A percentile compares a stretch with the other conserved stretches of the same genome.
phyloP scores from a whole-genome alignment of 257 asterid species.

The Petunia secreta region DNA sequence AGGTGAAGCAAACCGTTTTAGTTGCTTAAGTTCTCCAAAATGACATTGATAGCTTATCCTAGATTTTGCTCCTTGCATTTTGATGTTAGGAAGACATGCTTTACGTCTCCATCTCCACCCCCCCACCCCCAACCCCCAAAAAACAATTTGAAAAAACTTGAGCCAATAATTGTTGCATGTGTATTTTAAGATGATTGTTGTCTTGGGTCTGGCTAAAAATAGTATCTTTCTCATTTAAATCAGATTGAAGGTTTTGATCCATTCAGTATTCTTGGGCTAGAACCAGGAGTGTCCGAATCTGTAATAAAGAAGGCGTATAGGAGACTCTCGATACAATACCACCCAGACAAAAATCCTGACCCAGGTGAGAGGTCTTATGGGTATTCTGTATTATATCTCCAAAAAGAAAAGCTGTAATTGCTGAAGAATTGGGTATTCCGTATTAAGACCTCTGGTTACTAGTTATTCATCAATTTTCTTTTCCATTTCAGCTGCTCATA shows the following conservation, averaged over 20 bases:
- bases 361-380: conserved; percentile 58
- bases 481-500: conserved; percentile 73
- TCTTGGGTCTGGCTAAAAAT: not conserved
- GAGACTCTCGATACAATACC: conserved; percentile 87
- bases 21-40: conserved; percentile 19
- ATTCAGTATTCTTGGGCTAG: conserved; percentile 86
- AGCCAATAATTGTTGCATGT: conserved; percentile 10
- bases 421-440: not conserved
- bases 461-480: conserved; percentile 29
- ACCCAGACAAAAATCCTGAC: conserved; percentile 97
- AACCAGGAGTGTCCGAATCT: conserved; percentile 84
- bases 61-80: conserved; percentile 12
- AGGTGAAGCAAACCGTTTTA: conserved; percentile 48
- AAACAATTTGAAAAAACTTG: not conserved
- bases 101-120: not conserved
- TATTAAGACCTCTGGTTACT: not conserved
- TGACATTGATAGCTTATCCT: conserved; percentile 9
- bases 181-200: not conserved
- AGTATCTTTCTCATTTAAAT: conserved; percentile 25
- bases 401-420: not conserved
- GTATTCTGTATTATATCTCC: conserved; percentile 19
- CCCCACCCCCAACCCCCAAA: not conserved
- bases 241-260: conserved; percentile 94
- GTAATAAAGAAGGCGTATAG: conserved; percentile 95
- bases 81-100: not conserved